A percentile compares a stretch with the other conserved stretches of the same genome.
Evolutionary conservation across 108 stramenopile species (phyloP).

Genomic region (Skeletonema tropicum): DNA sequence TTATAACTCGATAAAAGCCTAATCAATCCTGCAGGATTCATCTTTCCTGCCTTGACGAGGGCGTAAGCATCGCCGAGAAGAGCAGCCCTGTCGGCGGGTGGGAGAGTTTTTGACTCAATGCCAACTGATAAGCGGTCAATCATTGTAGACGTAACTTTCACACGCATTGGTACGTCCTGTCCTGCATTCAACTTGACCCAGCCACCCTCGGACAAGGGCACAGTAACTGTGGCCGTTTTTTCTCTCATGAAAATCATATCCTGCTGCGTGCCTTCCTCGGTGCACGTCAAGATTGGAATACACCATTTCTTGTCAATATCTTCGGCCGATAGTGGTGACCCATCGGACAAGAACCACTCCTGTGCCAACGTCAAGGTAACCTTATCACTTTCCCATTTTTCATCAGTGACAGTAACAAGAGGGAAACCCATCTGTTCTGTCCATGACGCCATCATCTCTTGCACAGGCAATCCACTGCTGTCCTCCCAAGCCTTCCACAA

Average conservation of each 20-base stretch:
- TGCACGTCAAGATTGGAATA: conserved; percentile 91
- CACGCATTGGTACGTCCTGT: conserved; percentile 95
- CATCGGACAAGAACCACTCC: conserved; percentile 92
- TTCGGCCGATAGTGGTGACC: conserved; percentile 61
- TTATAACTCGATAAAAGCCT: conserved; percentile 77
- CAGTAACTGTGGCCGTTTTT: conserved; percentile 73
- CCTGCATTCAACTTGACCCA: conserved; percentile 97
- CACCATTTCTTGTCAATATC: conserved; percentile 88
- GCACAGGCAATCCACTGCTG: conserved; percentile 84
- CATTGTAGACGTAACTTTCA: conserved; percentile 82
- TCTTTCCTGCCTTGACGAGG: conserved; percentile 88
- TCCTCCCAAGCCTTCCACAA: conserved; percentile 96
- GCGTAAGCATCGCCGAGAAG: conserved; percentile 90
- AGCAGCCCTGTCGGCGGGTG: conserved; percentile 86
- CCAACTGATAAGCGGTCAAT: conserved; percentile 67
- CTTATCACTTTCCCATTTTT: conserved; percentile 73
- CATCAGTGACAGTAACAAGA: conserved; percentile 71
- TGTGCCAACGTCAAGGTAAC: conserved; percentile 84
- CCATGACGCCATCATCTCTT: conserved; percentile 91
- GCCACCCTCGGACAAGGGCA: conserved; percentile 59
- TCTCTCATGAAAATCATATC: conserved; percentile 90
- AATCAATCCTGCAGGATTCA: conserved; percentile 82
- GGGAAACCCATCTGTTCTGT: conserved; percentile 97
- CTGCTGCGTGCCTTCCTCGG: conserved; percentile 62
- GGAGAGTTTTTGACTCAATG: conserved; percentile 64